phyloP scores from a whole-genome alignment of 306 rosid species.

The Trifolium dubium region DNA sequence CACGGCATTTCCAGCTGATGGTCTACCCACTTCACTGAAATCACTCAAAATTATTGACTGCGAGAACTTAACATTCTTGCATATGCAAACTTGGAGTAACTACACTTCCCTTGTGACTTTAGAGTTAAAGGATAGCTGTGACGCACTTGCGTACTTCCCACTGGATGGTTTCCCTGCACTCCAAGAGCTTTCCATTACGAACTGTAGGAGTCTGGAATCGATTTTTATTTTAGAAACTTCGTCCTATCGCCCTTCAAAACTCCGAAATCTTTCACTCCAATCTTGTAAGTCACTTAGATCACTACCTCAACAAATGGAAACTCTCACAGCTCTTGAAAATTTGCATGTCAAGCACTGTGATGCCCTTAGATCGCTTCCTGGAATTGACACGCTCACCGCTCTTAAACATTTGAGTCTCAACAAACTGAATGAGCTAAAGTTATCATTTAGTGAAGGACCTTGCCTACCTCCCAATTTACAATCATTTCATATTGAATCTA shows the following conservation, averaged over 20 bases:
- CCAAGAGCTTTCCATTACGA: rapidly evolving
- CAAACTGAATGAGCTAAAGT: not conserved
- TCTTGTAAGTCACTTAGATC: too few relatives aligned
- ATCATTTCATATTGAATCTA: rapidly evolving
- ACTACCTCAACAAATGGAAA: too few relatives aligned
- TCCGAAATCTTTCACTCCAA: not conserved
- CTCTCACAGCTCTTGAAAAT: not conserved
- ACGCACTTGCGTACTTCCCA: not conserved
- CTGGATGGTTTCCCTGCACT: not conserved
- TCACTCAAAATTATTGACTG: not conserved
- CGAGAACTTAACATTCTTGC: not conserved
- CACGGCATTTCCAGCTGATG: not conserved
- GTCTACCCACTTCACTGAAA: not conserved
- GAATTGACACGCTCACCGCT: not conserved
- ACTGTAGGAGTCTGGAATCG: not conserved
- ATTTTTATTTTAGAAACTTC: slow-evolving; percentile 1
- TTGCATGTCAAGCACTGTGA: not conserved
- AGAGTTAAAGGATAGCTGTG: not conserved
- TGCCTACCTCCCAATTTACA: slow-evolving; percentile 15
- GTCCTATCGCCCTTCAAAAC: not conserved
- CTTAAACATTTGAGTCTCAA: not conserved
- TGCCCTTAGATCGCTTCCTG: too few relatives aligned
- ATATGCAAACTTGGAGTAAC: not conserved
- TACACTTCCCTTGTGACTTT: not conserved
- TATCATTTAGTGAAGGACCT: not conserved